Evolutionary conservation across 1,139 yeast genomes (phyloP).

Genomic region (Kodamaea plutei): DNA sequence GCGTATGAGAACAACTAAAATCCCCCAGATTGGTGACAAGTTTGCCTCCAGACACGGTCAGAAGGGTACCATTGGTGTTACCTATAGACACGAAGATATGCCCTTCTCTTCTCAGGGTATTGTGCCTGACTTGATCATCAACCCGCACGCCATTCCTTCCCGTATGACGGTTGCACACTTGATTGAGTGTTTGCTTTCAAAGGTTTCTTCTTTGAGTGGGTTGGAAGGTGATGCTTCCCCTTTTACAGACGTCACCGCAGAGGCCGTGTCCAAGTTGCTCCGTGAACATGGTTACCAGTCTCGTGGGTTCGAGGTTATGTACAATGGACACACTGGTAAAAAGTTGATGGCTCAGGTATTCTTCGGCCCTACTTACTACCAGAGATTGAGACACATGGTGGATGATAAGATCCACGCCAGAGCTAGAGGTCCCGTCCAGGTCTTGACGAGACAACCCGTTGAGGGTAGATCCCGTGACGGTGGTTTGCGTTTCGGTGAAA

Average conservation of each 20-base stretch:
- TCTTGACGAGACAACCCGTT: constrained; percentile 96
- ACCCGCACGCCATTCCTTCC: constrained; percentile 99
- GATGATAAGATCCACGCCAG: constrained; percentile 99
- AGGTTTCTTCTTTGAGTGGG: constrained; percentile 93
- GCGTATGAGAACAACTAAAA: constrained; percentile 96
- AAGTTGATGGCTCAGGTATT: constrained; percentile 96
- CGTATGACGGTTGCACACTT: constrained; percentile 99
- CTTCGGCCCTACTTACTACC: constrained; percentile 98
- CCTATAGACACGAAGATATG: constrained; percentile 98
- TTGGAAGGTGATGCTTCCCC: constrained; percentile 99
- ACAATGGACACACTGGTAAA: constrained; percentile 97
- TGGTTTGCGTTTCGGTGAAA: constrained; percentile 99
- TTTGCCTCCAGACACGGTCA: constrained; percentile 99
- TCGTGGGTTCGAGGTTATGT: constrained; percentile 97
- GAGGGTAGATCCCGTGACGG: constrained; percentile 99
- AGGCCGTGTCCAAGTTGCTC: constrained; percentile 84
- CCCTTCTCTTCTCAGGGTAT: constrained; percentile 96
- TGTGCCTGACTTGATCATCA: constrained; percentile 94
- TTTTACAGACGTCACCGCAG: constrained; percentile 96
- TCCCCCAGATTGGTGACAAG: constrained; percentile 98
- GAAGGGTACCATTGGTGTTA: constrained; percentile 99
- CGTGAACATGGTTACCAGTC: constrained; percentile 97
- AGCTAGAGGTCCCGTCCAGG: constrained; percentile 99
- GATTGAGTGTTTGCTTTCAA: constrained; percentile 93
- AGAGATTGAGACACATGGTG: constrained; percentile 98